Evolutionary conservation across 2,329 filamentous ascomycete genomes (phyloP).

Genomic region (Acephala macrosclerotiorum): DNA sequence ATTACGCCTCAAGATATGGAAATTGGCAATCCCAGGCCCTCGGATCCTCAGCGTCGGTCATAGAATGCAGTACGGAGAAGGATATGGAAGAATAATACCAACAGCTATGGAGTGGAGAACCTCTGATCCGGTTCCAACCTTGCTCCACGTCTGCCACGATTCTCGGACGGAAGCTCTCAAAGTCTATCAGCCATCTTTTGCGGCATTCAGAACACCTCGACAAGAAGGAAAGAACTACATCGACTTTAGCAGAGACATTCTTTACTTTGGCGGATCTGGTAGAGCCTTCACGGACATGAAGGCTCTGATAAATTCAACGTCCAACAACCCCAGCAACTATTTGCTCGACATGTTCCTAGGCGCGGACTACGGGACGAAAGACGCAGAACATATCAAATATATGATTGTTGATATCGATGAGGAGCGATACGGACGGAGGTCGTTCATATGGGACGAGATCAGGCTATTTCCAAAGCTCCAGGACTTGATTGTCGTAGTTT

Average conservation of each 20-base stretch:
- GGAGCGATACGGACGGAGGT: slow-evolving; percentile 28
- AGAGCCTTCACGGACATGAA: neutral
- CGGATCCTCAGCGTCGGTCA: slow-evolving; percentile 20
- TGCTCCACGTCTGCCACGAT: slow-evolving; percentile 34
- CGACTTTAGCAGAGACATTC: slow-evolving; percentile 31
- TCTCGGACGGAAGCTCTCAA: slow-evolving; percentile 31
- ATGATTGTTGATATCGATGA: slow-evolving; percentile 31
- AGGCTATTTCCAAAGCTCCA: slow-evolving; percentile 25
- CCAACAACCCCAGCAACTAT: slow-evolving; percentile 13
- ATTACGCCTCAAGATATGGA: slow-evolving; percentile 38
- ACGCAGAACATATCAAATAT: slow-evolving; percentile 29
- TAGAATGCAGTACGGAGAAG: neutral
- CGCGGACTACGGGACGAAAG: slow-evolving; percentile 26
- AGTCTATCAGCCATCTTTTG: slow-evolving; percentile 29
- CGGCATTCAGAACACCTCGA: slow-evolving; percentile 24
- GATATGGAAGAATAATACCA: neutral
- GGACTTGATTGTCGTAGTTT: slow-evolving; percentile 28
- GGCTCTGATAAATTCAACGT: neutral
- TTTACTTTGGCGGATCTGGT: slow-evolving; percentile 26
- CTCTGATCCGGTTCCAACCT: slow-evolving; percentile 22
- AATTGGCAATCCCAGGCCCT: slow-evolving; percentile 21
- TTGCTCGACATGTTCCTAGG: slow-evolving; percentile 32
- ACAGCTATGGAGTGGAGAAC: slow-evolving; percentile 19
- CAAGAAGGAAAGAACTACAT: slow-evolving; percentile 32
- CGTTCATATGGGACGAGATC: slow-evolving; percentile 34